Base-by-base conservation (phyloP, 352 stramenopile genomes). In the Blastocystis sp. region DNA sequence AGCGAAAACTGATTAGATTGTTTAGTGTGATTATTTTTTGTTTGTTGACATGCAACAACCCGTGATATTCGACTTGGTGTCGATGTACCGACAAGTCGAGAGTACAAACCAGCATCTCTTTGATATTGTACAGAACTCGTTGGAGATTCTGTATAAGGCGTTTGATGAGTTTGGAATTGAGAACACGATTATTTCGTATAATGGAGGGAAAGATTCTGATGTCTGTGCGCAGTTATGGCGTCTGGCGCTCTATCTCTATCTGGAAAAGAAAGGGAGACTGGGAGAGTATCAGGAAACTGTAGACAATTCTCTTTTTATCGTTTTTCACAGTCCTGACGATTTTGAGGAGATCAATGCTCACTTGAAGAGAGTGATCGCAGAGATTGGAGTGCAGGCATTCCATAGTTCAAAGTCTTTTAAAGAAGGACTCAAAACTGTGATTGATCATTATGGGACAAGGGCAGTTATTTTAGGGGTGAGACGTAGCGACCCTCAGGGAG, bases 281-380 rank as follows among this genome's bases (percentile, higher is more conserved):
- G 50, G 24, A 43, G 73, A 85, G 9, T 85, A 85, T 43, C 30
- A 66, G 26, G 47, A 66, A 3, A 85, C 26, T 11, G 73, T 85
- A 43, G 54, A 69, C 47, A 66, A 85, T 37, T 65, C 43, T 2
- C 7, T 66, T 37, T 85, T 56, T 66, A 66, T 85, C 26, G n/a
- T 62, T 4, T 85, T 85, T 20, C 73, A 85, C n/a, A 47, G 54
- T 85, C 20, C 73, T 13, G 26, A 68, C 26, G 73, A 85, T 43
- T 85, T 85, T 47, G 73, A 85, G 56, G 73, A 85, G 37, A 85
- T 85, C 50, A 53, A 66, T 43, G n/a, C 20, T 5, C 73, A 85
- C 43, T 13, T 85, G n/a, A n/a, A 66, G 18, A 13, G 8, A n/a
- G 47, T 34, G 18, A 47, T 50, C 3, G 53, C 9, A n/a, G 73